phyloP scores from a whole-genome alignment of 1,284 basidiomycete species.

The Malassezia sp. region DNA sequence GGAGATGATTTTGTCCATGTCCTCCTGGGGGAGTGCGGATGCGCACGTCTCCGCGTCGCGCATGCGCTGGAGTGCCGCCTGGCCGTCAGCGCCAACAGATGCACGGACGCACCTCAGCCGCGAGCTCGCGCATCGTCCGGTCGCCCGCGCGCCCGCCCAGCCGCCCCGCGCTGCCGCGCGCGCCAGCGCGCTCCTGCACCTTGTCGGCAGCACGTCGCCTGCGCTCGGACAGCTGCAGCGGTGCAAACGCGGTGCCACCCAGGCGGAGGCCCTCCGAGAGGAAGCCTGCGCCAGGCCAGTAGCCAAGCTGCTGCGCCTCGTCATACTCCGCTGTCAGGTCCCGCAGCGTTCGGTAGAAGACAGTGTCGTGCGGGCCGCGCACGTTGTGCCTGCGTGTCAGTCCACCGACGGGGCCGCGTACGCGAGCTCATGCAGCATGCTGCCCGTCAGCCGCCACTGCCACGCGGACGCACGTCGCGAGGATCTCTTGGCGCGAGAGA shows the following conservation, averaged over 20 bases:
- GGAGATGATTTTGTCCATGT: background rate
- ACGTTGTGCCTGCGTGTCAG: conserved; percentile 25
- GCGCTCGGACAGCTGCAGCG: background rate
- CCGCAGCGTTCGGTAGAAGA: conserved; percentile 19
- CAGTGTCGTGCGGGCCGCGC: conserved; percentile 24
- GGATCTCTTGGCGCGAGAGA: conserved; percentile 14
- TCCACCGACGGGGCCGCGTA: background rate
- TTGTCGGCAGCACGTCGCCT: background rate
- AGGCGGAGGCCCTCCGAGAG: conserved; percentile 11
- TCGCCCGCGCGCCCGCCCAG: background rate
- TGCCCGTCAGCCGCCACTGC: background rate
- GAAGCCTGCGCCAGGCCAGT: conserved; percentile 24
- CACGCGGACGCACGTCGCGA: conserved; percentile 14
- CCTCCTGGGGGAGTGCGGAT: background rate
- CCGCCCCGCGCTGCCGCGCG: background rate
- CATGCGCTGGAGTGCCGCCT: conserved; percentile 9
- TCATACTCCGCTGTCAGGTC: conserved; percentile 21
- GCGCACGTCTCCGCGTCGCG: conserved; percentile 11
- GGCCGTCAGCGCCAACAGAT: background rate
- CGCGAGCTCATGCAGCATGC: conserved; percentile 32
- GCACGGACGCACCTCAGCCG: conserved; percentile 10
- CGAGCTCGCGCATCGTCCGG: conserved; percentile 1
- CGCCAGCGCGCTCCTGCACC: background rate
- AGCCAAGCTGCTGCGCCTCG: conserved; percentile 7
- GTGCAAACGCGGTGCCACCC: conserved; percentile 7